Evolutionary conservation across 148 eudicot species (phyloP), one percentile per base, ranked within the genome.

Genomic region (Spergularia bocconei): DNA sequence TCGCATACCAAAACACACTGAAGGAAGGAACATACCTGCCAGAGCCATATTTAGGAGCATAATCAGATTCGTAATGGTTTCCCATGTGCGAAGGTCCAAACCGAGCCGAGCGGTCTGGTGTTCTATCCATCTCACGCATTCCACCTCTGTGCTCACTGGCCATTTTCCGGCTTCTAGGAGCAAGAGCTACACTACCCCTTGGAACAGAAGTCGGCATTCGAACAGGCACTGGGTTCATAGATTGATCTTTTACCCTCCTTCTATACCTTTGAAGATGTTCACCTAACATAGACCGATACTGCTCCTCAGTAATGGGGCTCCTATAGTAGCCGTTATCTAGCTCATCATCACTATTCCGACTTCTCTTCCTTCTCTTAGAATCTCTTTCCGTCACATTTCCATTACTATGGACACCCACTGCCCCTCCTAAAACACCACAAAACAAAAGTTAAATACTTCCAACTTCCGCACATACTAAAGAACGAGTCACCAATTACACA

Each of bases 241-340:
- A 89, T 39, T 91, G 74, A 85, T 81, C 91, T 59, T 81, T 88
- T 36, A 67, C 75, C 88, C 96, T 87, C 88, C 93, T 90, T 81
- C 85, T 95, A 77, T 88, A 89, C 83, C 85, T 95, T 63, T 89
- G 96, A 55, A 92, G 84, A 85, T 92, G 97, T 69, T 95, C 96
- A 66, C 97, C 96, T 72, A 92, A 84, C 97, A 95, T 92, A 77
- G 85, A 85, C 76, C 96, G 82, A 76, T 92, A 92, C 66, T 74
- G 83, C 72, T 92, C 97, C 84, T 95, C 98, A 2, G 93, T 83
- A 57, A 95, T 79, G 55, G 78, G 87, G 39, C 85, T 78, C 73
- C 72, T 72, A 33, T 80, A 75, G 83, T 80, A 79, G 52, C 89
- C 85, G 50, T 82, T 86, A 68, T 88, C 97, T 48, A 88, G 88